Percentiles rank a stretch among this genome's conserved stretches.
Evolutionary conservation across 2,329 filamentous ascomycete species (phyloP).

Genomic region (Phyllosticta capitalensis): DNA sequence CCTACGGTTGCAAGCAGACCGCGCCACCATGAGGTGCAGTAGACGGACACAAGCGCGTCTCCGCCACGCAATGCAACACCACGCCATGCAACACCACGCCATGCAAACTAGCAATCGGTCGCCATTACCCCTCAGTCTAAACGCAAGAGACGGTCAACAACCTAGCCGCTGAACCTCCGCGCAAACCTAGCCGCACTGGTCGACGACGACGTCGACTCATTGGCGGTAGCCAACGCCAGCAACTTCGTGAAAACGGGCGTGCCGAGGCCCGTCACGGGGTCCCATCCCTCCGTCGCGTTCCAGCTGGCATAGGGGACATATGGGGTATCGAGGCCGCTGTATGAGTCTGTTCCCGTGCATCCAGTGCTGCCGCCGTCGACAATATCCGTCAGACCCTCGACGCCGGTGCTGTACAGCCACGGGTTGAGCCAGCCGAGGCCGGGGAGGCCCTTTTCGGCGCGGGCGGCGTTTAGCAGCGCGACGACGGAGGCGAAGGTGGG

Average conservation of each 20-base stretch:
- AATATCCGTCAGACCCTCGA: constrained; percentile 40
- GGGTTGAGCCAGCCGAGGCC: constrained; percentile 32
- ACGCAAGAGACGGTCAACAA: background rate
- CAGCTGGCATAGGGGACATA: constrained; percentile 38
- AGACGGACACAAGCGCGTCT: background rate
- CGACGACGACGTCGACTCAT: too few relatives aligned
- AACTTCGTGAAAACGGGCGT: constrained; percentile 29
- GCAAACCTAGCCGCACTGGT: background rate
- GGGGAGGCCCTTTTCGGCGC: constrained; percentile 24
- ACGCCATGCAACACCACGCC: background rate
- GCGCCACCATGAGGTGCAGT: background rate
- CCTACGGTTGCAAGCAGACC: too few relatives aligned
- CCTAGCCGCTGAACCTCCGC: background rate
- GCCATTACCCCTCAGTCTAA: background rate
- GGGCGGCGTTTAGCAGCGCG: constrained; percentile 29
- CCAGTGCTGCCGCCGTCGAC: constrained; percentile 37
- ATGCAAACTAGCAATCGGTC: background rate
- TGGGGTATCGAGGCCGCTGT: constrained; percentile 28
- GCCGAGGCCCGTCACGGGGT: constrained; percentile 39
- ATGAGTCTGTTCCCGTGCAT: constrained; percentile 32
- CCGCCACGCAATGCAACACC: background rate
- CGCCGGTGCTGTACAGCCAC: constrained; percentile 34
- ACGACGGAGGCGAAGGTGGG: constrained; percentile 30
- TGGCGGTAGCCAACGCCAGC: constrained; percentile 16
- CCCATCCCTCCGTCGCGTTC: constrained; percentile 43